Evolutionary conservation across 345 rosid genomes (phyloP).

Genomic region (Eucalyptus viminalis): DNA sequence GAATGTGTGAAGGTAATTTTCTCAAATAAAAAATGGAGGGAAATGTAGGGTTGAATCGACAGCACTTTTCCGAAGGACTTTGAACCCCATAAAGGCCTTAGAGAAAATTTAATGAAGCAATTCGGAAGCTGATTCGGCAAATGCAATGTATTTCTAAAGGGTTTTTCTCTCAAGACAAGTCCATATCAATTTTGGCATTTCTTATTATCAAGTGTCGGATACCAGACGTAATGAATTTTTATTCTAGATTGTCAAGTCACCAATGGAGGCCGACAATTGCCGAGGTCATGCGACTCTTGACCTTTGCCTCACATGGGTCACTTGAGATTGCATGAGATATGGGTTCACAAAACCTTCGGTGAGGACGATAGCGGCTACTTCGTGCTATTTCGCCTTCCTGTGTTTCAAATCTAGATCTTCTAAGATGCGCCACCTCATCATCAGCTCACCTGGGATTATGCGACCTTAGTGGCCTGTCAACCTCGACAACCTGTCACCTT

Average conservation of each 20-base stretch:
- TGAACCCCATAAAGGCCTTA: not conserved
- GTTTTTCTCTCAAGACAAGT: not conserved
- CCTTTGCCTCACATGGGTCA: not conserved
- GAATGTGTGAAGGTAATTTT: not conserved
- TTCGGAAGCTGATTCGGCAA: not conserved
- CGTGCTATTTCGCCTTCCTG: accelerated
- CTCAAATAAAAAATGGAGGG: not conserved
- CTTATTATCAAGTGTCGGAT: not conserved
- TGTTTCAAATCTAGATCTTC: not conserved
- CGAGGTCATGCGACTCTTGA: not conserved
- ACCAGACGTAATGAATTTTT: not conserved
- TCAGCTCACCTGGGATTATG: not conserved
- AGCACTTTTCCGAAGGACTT: not conserved
- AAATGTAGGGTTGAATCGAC: not conserved
- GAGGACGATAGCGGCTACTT: not conserved
- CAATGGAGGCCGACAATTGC: not conserved
- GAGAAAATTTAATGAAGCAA: not conserved
- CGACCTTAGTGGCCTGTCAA: not conserved
- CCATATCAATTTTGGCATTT: not conserved
- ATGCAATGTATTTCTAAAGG: not conserved
- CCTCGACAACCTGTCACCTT: not conserved
- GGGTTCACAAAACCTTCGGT: not conserved
- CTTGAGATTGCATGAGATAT: not conserved
- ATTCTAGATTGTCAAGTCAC: not conserved
- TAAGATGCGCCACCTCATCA: not conserved